These are phyloP conservation scores for Leptomonas pyrrhocoris DNA, from an alignment of 208 protist genomes.

Conservation along the genomic window DNA sequence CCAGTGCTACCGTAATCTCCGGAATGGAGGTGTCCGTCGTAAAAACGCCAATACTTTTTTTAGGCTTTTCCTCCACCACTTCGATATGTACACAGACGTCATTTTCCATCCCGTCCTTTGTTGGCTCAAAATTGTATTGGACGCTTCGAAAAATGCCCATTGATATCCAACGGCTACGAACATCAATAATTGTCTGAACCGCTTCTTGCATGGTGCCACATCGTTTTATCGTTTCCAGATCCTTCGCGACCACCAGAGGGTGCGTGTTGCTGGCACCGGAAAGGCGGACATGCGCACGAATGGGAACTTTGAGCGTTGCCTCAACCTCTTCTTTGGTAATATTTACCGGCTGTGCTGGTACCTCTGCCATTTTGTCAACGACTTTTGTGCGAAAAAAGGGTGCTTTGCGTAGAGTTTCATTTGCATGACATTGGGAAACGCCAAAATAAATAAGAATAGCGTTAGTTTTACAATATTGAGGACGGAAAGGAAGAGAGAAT, in stretches of 20 bases:
- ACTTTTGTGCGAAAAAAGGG: neutral
- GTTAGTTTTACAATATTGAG: too few relatives aligned
- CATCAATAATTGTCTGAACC: conserved; percentile 50
- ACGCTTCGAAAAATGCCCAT: conserved; percentile 77
- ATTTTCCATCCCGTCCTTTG: conserved; percentile 55
- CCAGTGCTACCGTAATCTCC: conserved; percentile 70
- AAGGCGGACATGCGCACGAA: conserved; percentile 75
- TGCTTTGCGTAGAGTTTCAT: neutral
- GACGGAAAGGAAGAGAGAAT: too few relatives aligned
- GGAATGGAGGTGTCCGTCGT: conserved; percentile 84
- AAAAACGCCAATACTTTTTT: conserved; percentile 79
- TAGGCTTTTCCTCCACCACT: conserved; percentile 69
- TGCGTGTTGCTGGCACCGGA: conserved; percentile 59
- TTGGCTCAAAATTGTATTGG: conserved; percentile 85
- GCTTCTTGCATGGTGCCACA: conserved; percentile 70
- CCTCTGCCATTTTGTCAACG: conserved; percentile 15
- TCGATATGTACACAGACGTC: conserved; percentile 83
- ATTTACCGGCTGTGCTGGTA: conserved; percentile 26
- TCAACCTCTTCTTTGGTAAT: conserved; percentile 65
- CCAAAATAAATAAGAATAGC: neutral
- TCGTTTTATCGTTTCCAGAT: conserved; percentile 77
- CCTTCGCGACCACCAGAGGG: conserved; percentile 65
- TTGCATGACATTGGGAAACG: too few relatives aligned
- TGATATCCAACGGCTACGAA: conserved; percentile 56
- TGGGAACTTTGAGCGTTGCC: conserved; percentile 42